These are phyloP conservation scores for Aspergillus nidulans DNA, from an alignment of 495 filamentous ascomycete genomes.

Conservation along the genomic window DNA sequence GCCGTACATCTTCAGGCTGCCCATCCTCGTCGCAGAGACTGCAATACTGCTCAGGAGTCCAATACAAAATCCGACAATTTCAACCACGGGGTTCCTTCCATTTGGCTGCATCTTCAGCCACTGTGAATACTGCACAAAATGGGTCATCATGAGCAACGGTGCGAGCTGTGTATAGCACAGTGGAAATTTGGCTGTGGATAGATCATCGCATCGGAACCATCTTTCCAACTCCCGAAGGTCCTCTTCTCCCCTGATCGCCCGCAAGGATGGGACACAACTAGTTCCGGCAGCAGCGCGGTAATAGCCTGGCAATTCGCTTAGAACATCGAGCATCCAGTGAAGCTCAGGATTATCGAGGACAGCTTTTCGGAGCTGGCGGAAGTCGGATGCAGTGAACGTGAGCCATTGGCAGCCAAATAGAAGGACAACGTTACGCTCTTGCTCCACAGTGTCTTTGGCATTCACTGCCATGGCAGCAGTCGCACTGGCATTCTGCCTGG, in stretches of 20 bases:
- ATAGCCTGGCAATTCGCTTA: constrained; percentile 22
- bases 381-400: constrained; percentile 27
- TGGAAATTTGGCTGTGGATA: constrained; percentile 12
- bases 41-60: constrained; percentile 40
- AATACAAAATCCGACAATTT: constrained; percentile 43
- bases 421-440: constrained; percentile 14
- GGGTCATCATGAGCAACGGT: constrained; percentile 34
- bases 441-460: not conserved
- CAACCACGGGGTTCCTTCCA: constrained; percentile 13
- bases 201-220: constrained; percentile 24
- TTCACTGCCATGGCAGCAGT: not conserved
- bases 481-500: not conserved
- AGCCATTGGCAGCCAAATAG: constrained; percentile 32
- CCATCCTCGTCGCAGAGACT: constrained; percentile 23
- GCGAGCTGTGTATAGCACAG: constrained; percentile 31
- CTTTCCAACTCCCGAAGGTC: constrained; percentile 22
- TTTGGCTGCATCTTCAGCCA: not conserved
- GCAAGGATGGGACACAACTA: constrained; percentile 22
- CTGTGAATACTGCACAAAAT: constrained; percentile 29
- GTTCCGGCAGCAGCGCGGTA: constrained; percentile 23
- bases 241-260: constrained; percentile 15
- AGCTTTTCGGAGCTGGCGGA: constrained; percentile 22
- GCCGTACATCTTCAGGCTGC: constrained; percentile 30
- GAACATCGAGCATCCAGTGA: constrained; percentile 29
- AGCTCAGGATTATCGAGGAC: constrained; percentile 24